These are phyloP conservation scores for Phytopythium litorale DNA, from an alignment of 352 stramenopile species.

Conservation along the genomic window DNA sequence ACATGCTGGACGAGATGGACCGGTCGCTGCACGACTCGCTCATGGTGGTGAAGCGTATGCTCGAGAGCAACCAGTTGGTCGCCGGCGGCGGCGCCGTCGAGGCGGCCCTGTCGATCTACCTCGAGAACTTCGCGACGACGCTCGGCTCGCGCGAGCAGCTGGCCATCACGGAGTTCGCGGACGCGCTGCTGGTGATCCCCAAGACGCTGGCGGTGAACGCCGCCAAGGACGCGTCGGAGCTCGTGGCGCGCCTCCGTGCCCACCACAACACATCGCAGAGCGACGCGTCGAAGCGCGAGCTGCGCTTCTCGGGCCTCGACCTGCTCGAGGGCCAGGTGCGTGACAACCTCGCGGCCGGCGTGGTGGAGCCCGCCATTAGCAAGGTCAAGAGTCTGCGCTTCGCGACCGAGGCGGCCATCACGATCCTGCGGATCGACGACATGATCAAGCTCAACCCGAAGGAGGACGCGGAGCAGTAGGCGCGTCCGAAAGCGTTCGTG, in stretches of 20 bases:
- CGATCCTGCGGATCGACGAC: constrained; percentile 99
- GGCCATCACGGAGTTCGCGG: constrained; percentile 98
- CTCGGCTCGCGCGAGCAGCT: constrained; percentile 97
- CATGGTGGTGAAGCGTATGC: constrained; percentile 99
- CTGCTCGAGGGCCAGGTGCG: constrained; percentile 93
- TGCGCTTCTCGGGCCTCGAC: constrained; percentile 94
- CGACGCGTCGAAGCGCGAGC: constrained; percentile 64
- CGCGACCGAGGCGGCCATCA: constrained; percentile 99
- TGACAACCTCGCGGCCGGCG: constrained; percentile 95
- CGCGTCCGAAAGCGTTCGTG: constrained; percentile 12
- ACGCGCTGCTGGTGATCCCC: constrained; percentile 97
- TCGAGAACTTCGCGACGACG: constrained; percentile 98
- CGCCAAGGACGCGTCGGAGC: constrained; percentile 98
- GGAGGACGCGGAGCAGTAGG: constrained; percentile 77
- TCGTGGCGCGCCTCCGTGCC: constrained; percentile 96
- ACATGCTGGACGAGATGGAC: constrained; percentile 99
- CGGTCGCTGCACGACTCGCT: constrained; percentile 98
- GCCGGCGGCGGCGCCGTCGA: constrained; percentile 97
- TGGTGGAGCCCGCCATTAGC: constrained; percentile 99
- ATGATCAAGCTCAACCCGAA: constrained; percentile 96
- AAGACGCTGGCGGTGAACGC: constrained; percentile 99
- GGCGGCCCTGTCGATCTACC: constrained; percentile 96
- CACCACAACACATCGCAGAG: constrained; percentile 96
- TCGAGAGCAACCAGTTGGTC: constrained; percentile 99
- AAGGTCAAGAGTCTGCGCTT: constrained; percentile 99